Evolutionary conservation across 768 basidiomycete species (phyloP), one percentile per base, ranked within the genome.

Genomic region (Suillus sp.): DNA sequence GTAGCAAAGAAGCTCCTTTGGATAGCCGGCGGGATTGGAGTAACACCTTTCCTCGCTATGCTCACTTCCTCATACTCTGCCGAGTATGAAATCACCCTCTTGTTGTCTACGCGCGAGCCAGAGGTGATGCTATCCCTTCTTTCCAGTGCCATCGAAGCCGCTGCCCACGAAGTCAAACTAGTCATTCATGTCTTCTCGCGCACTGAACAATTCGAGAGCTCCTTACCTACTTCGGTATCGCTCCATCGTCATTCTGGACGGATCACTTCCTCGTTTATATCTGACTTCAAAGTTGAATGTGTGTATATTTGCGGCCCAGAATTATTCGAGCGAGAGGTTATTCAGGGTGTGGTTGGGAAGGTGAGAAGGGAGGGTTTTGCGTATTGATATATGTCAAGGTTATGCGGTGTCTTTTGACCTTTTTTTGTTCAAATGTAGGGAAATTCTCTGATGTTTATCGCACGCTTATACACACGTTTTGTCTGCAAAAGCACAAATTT

Each of bases 31-130:
- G 87, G 88, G 1, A 88, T 89, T 60, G 88, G 88, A 2, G 63
- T 89, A 53, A 89, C 88, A 18, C 87, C 87, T 0, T 90, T 87
- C 73, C 70, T 90, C 35, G 82, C 81, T 37, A 85, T 88, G 86
- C 73, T 88, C 4, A 32, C 30, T 42, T 5, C 51, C 18, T 42
- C 37, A 14, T 25, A 22, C 38, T 59, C 27, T 30, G 16, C 61
- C 25, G 38, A 67, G 20, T 68, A 71, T 32, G 78, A 85, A 62
- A 78, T 89, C 43, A 68, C 73, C 0, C 74, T 88, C 25, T 66
- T 82, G 0, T 66, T 88, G 2, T 81, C 87, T 0, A 84, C 84
- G 0, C 78, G 82, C 40, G 86, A 88, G 67, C 86, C 86, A 0
- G 75, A 82, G 1, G 77, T 86, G 4, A 65, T 86, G 5, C 64